Evolutionary conservation across 1,139 yeast species (phyloP).

Genomic region (Yamadazyma blattariae): DNA sequence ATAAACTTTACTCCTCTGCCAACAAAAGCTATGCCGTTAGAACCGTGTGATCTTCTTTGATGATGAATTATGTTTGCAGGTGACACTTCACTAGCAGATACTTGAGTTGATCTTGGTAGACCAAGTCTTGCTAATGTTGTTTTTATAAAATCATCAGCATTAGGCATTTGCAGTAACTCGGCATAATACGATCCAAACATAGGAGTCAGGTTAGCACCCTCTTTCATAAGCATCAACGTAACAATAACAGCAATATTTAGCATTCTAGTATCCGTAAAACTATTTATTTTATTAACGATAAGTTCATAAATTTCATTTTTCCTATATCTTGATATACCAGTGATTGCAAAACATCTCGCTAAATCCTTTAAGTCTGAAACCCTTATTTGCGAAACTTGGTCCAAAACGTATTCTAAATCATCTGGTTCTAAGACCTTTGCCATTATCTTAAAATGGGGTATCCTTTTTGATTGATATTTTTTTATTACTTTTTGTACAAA

Average conservation of each 20-base stretch:
- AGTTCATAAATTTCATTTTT: neutral
- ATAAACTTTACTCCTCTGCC: conserved; percentile 46
- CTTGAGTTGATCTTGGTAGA: no score
- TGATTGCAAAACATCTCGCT: neutral
- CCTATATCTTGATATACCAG: neutral
- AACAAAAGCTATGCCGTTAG: conserved; percentile 16
- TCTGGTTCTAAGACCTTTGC: no score
- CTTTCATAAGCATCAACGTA: neutral
- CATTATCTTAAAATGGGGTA: no score
- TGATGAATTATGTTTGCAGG: neutral
- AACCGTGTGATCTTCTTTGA: conserved; percentile 1
- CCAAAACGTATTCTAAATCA: neutral
- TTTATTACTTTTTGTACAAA: no score
- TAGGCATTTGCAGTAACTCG: neutral
- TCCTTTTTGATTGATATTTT: no score
- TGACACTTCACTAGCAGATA: no score
- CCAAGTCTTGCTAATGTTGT: no score
- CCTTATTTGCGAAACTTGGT: neutral
- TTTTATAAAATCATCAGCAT: neutral
- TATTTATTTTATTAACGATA: neutral
- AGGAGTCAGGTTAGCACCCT: neutral
- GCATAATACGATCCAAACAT: neutral
- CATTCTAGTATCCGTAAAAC: neutral
- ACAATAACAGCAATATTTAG: neutral
- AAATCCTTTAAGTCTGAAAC: neutral